Base-by-base conservation (phyloP, 768 basidiomycete genomes). In the Termitomyces sp. region DNA sequence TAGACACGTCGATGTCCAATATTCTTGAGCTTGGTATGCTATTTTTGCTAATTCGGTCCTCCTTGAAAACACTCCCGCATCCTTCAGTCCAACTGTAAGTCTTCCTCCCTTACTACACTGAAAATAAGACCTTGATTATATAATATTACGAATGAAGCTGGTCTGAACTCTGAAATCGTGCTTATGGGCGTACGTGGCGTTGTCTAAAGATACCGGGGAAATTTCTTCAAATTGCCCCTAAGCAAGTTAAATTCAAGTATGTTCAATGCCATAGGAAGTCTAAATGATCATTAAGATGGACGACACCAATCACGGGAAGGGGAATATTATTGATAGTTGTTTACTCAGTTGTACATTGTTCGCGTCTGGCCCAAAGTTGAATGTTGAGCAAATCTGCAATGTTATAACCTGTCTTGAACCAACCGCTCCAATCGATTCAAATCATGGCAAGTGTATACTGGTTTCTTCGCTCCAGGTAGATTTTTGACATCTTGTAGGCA, bases 351-450 rank as follows among this genome's bases (percentile, higher is more conserved):
- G 37, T 31, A 52, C 50, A 60, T 57, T 56, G 59, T 31, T 51
- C 21, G 43, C 37, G 48, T 50, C 46, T n/a, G 8, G 42, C 10
- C 48, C 42, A 14, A 23, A 33, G 31, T 33, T 10, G 31, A 33
- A 33, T 9, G 43, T 44, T 44, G 43, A 44, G 37, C 41, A 11
- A 23, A 26, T 44, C 38, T 50, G 50, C 35, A 28, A 50, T 50
- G 37, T 54, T 59, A 45, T 61, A 56, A 54, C 53, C 60, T 53
- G 50, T 52, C 52, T 59, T 40, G 37, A 41, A 47, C 37, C 54
- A 49, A 54, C 44, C 28, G 15, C 17, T 14, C 21, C 10, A 11
- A 12, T 23, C 37, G 15, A 43, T 31, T 38, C 56, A 58, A 47
- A 59, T 54, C 26, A 63, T 63, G 62, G 62, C 46, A 37, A 58